Evolutionary conservation across 192 early-diverging fungal genomes (phyloP).

Genomic region (Entomortierella lignicola): DNA sequence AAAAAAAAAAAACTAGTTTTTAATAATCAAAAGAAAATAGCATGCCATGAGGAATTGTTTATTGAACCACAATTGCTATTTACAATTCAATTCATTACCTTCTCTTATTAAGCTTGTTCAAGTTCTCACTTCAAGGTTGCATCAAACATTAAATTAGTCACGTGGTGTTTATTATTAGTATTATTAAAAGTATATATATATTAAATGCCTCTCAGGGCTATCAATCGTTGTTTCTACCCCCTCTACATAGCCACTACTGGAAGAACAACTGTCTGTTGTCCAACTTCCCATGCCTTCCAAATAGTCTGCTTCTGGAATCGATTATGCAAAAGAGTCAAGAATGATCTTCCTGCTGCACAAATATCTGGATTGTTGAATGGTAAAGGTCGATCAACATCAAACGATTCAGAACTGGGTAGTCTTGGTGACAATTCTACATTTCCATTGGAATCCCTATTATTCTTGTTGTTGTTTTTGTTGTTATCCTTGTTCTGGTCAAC

Average conservation of each 20-base stretch:
- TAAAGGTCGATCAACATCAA: conserved; percentile 19
- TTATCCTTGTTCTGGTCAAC: neutral
- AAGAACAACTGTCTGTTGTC: conserved; percentile 29
- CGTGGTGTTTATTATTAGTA: no score
- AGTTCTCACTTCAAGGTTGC: no score
- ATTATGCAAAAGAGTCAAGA: conserved; percentile 29
- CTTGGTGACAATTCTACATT: conserved; percentile 6
- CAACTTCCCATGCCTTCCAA: conserved; percentile 48
- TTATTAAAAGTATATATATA: no score
- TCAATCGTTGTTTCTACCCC: neutral
- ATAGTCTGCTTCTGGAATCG: conserved; percentile 47
- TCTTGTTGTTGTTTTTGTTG: neutral
- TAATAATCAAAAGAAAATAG: no score
- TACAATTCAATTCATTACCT: no score
- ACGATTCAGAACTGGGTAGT: conserved; percentile 22
- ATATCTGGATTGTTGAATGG: conserved; percentile 48
- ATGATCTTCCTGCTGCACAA: conserved; percentile 34
- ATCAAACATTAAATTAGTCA: no score
- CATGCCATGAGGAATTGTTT: no score
- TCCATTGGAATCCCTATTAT: neutral
- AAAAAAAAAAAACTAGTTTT: no score
- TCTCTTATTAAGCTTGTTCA: no score
- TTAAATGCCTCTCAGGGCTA: neutral
- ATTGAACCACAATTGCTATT: no score
- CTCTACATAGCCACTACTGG: conserved; percentile 47